A percentile compares a stretch with the other conserved stretches of the same genome.
Evolutionary conservation across 345 rosid genomes (phyloP).

Genomic region (Corchorus capsularis): DNA sequence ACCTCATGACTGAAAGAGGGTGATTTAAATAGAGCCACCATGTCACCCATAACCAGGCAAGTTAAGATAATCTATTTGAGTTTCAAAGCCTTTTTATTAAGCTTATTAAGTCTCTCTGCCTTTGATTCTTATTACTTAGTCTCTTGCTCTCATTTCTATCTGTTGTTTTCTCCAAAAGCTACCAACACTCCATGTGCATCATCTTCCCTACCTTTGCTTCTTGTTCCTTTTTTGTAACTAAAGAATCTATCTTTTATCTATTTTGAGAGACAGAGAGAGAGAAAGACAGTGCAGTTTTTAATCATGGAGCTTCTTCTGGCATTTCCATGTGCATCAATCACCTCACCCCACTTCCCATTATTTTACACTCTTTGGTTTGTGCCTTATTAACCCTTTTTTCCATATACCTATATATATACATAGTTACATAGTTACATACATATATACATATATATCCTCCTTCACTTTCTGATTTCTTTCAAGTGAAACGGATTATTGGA

Average conservation of each 20-base stretch:
- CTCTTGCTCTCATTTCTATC: neutral
- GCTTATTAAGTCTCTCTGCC: neutral
- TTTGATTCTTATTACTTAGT: constrained; percentile 7
- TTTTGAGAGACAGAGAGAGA: constrained; percentile 17
- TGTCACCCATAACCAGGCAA: constrained; percentile 34
- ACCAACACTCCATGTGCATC: constrained; percentile 64
- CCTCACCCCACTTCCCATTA: constrained; percentile 50
- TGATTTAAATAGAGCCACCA: constrained; percentile 26
- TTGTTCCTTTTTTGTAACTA: constrained; percentile 32
- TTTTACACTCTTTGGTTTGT: constrained; percentile 30
- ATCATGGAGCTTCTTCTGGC: constrained; percentile 59
- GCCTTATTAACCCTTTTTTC: neutral
- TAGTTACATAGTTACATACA: neutral
- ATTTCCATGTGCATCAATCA: constrained; percentile 55
- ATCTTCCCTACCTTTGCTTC: constrained; percentile 38
- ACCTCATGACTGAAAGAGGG: constrained; percentile 1
- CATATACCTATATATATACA: neutral
- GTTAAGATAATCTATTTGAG: constrained; percentile 20
- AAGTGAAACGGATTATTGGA: constrained; percentile 7
- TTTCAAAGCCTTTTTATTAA: neutral
- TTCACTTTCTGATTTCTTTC: neutral
- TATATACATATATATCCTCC: neutral
- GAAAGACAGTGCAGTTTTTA: constrained; percentile 38
- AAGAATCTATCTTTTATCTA: constrained; percentile 40
- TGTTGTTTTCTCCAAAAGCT: constrained; percentile 12